Base-by-base conservation (phyloP, 2,329 filamentous ascomycete genomes). In the Colletotrichum cereale region DNA sequence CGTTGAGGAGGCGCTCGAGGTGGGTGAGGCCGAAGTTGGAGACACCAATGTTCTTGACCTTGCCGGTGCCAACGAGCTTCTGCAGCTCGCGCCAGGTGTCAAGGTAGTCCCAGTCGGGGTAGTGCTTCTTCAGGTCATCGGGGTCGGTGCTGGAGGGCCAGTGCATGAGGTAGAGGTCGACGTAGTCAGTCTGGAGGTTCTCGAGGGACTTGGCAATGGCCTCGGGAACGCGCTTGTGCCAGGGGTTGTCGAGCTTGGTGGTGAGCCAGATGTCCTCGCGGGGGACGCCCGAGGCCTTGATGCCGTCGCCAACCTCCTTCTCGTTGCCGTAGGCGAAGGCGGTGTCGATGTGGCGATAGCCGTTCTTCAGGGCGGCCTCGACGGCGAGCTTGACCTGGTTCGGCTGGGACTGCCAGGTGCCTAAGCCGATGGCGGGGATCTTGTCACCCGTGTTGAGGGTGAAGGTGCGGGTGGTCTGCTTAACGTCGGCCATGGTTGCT, bases 21-120 rank as follows among this genome's bases (percentile, higher is more conserved):
- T 96, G 93, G 81, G 85, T 89, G 80, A 95, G 93, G 74, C 87
- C 92, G 80, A 97, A 96, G 87, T 97, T 97, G 81, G 92, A 94
- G 68, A 96, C 92, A 76, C 93, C 93, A 79, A 96, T 94, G 85
- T 93, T 94, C 82, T 87, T 88, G 62, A 92, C 92, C 82, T 94
- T 93, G 80, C 91, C 91, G 55, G 88, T 90, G 14, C 82, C 88
- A 31, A 89, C 83, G 57, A 94, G 85, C 85, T 92, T 92, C 83
- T 93, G 89, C 86, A 93, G 85, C 84, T 91, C 90, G 72, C 86
- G 84, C 89, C 88, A 97, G 34, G 94, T 96, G 82, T 96, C 90
- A 76, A 93, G 86, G 82, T 93, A 96, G 84, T 94, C 88, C 93
- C 93, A 96, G 84, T 94, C 93, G 40, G 89, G 85, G 74, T 90